Evolutionary conservation across 2,329 filamentous ascomycete genomes (phyloP), one percentile per base, ranked within the genome.

Genomic region (Colletotrichum lini): DNA sequence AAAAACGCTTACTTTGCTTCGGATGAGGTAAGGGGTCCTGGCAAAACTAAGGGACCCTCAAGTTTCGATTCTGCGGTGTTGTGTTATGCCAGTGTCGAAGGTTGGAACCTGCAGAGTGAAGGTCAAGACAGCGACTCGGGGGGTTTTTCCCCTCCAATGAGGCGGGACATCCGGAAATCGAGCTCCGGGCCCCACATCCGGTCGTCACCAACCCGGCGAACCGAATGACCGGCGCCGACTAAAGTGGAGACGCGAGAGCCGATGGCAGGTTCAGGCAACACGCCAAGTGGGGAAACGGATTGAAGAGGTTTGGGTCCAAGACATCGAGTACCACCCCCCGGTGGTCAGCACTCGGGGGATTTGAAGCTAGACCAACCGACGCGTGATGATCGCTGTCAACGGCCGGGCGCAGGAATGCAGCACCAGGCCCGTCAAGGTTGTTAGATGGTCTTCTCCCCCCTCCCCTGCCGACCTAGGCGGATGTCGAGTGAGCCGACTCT

Each of bases 331-430:
- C 62, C 35, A 35, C 5, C 26, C 26, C 26, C 38, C 26, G 23
- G 45, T 42, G 42, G 50, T 56, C 54, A 65, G 66, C 60, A 35
- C 10, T 60, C 44, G 13, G 26, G 49, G 42, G 12, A 35, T 38
- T 12, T n/a, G 15, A 49, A 44, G 4, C 30, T 5, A 35, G 13
- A 38, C 42, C 16, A 35, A 50, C 7, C 44, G n/a, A 35, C 38
- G 26, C 21, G 45, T 45, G 21, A 42, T 30, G n/a, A 16, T 54
- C n/a, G 47, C 50, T 40, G 45, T 61, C 57, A 50, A 30, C 35
- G n/a, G 45, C 54, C 26, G 67, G 26, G 21, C 60, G 54, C 65
- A 30, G 44, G 62, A 67, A 52, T 67, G 56, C 52, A 26, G 47
- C 38, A 23, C 67, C 50, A 67, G 44, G 23, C 42, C 64, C 21